Evolutionary conservation across 2,329 filamentous ascomycete species (phyloP).

Genomic region (Lecanicillium sp.): DNA sequence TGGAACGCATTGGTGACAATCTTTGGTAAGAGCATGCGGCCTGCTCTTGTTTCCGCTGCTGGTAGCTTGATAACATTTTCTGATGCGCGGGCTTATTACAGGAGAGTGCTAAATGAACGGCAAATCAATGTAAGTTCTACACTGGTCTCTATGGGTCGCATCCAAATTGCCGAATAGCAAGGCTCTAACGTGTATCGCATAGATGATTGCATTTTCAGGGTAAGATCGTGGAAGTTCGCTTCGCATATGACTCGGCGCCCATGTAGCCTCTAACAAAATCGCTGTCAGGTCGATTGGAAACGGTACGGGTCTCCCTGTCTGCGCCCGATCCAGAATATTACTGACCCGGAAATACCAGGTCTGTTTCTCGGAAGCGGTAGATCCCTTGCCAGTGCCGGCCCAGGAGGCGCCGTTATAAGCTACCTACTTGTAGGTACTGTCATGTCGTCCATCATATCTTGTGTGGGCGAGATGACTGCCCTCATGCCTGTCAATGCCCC

Average conservation of each 20-base stretch:
- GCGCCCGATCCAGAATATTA: too few species aligned
- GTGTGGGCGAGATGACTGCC: constrained; percentile 31
- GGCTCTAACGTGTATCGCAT: too few species aligned
- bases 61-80: neutral
- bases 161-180: too few species aligned
- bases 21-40: constrained; percentile 3
- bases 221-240: too few species aligned
- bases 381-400: constrained; percentile 30
- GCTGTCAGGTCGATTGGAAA: constrained; percentile 28
- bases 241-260: too few species aligned
- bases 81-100: constrained; percentile 9
- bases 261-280: too few species aligned
- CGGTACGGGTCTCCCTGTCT: too few species aligned
- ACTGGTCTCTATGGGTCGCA: neutral
- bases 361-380: constrained; percentile 31
- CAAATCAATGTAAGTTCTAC: constrained; percentile 27
- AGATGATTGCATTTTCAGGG: constrained; percentile 38
- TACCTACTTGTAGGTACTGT: constrained; percentile 35
- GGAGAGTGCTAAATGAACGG: constrained; percentile 30
- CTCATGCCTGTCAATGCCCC: constrained; percentile 31
- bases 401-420: constrained; percentile 29
- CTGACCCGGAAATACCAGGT: constrained; percentile 13
- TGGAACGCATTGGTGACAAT: constrained; percentile 6
- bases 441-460: constrained; percentile 33
- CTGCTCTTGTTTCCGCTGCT: neutral